Evolutionary conservation across 1,284 basidiomycete species (phyloP), one percentile per base, ranked within the genome.

Genomic region (Thecaphora thlaspeos): DNA sequence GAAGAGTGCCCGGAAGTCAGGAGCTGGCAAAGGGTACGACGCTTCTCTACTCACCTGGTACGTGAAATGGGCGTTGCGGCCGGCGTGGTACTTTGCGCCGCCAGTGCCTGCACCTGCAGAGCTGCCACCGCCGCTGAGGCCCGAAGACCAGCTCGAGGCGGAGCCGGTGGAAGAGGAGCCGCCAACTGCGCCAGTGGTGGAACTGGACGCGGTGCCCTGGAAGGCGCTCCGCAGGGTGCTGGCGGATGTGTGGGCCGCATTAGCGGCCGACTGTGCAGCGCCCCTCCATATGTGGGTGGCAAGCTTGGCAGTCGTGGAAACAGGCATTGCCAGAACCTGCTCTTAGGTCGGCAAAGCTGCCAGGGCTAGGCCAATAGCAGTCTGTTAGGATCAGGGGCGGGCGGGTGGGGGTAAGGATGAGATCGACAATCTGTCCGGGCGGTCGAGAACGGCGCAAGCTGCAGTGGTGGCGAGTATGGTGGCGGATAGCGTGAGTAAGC

Each of bases 11-110:
- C 15, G 34, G 34, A 32, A 4, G 5, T 21, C 4, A 7, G 10
- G 28, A 11, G 34, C 15, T 11, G 32, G n/a, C n/a, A 36, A 8
- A 9, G 28, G 12, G 10, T 3, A n/a, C 19, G 19, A 12, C 4
- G 23, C 38, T 4, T 8, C 17, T 22, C 18, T 4, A 53, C 48
- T 46, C 48, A 51, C 51, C 23, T 32, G 62, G 39, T 71, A 73
- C 19, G 64, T 56, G 21, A 57, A 69, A 42, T 73, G 64, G 19
- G 70, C 69, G 23, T 69, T 66, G 14, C 70, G 57, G 22, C 70
- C 70, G 24, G 70, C 70, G 28, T 71, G 69, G 39, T 54, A 73
- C 47, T 73, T 73, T 46, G 70, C 70, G 19, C 70, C 70, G 18
- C 70, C 70, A 11, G 61, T 59, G 14, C 70, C 70, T 7, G 70